Conservation (phyloP, 2,329 filamentous ascomycete genomes). For the Uncinocarpus reesii region DNA sequence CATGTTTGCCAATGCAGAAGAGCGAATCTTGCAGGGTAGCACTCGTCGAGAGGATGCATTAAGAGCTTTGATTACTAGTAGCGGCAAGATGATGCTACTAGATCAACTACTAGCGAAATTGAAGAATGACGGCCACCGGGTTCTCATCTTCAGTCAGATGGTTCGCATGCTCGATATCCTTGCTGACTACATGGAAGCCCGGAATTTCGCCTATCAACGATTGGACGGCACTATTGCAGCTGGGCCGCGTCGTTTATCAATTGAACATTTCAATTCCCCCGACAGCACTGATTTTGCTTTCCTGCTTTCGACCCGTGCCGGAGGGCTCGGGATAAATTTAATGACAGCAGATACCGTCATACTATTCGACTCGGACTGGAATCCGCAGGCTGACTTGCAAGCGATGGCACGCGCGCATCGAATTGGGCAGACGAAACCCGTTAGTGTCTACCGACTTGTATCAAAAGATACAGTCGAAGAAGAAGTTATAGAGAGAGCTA, state of each 20-base stretch:
- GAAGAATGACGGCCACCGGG: constrained; percentile 85
- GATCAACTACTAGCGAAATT: constrained; percentile 91
- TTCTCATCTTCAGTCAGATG: constrained; percentile 99
- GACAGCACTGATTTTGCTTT: constrained; percentile 95
- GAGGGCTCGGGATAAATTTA: constrained; percentile 87
- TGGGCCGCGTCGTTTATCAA: constrained; percentile 77
- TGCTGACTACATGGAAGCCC: constrained; percentile 81
- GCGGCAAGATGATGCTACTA: constrained; percentile 98
- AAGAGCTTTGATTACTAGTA: constrained; percentile 87
- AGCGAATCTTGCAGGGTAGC: constrained; percentile 72
- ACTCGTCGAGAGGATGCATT: constrained; percentile 78
- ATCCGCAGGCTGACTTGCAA: constrained; percentile 93
- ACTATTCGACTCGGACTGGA: constrained; percentile 96
- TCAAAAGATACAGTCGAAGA: constrained; percentile 98
- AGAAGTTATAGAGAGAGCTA: constrained; percentile 87
- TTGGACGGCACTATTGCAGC: constrained; percentile 92
- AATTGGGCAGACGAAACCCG: constrained; percentile 91
- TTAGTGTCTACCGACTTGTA: constrained; percentile 91
- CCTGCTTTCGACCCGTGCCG: constrained; percentile 84
- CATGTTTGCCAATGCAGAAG: constrained; percentile 91
- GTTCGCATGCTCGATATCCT: constrained; percentile 97
- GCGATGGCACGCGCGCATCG: constrained; percentile 97
- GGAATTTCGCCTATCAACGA: constrained; percentile 90
- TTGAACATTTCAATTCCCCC: constrained; percentile 97
- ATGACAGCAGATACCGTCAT: constrained; percentile 95